A percentile compares a stretch with the other conserved stretches of the same genome.
These are phyloP conservation scores for Fonsecaea multimorphosa DNA, from an alignment of 2,329 filamentous ascomycete genomes.

Conservation along the genomic window DNA sequence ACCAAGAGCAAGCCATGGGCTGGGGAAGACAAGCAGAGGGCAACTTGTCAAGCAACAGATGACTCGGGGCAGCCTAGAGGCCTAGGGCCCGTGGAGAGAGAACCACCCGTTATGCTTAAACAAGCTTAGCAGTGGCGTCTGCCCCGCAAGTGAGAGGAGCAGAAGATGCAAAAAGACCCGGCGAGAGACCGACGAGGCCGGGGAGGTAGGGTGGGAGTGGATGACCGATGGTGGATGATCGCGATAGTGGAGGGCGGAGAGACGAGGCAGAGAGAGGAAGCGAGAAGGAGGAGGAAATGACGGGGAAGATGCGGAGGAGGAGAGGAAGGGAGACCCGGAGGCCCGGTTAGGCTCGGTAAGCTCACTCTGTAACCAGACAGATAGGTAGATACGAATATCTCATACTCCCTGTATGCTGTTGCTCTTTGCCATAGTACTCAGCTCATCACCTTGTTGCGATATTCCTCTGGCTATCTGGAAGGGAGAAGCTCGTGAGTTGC, in stretches of 20 bases:
- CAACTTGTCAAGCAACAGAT: not conserved
- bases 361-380: not conserved
- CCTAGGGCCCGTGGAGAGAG: not conserved
- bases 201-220: not conserved
- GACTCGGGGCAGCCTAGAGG: not conserved
- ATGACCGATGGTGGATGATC: not conserved
- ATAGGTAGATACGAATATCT: no score
- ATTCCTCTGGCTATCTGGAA: no score
- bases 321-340: not conserved
- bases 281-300: not conserved
- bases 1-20: not conserved
- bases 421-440: no score
- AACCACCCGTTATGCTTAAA: conserved; percentile 7
- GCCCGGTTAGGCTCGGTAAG: not conserved
- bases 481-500: not conserved
- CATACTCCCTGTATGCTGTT: no score
- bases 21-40: not conserved
- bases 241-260: not conserved
- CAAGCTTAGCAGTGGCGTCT: conserved; percentile 12
- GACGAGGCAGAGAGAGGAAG: not conserved
- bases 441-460: no score
- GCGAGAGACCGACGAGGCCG: not conserved
- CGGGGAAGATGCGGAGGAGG: not conserved
- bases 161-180: not conserved
- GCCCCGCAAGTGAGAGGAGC: not conserved